Percentiles rank a stretch among this genome's conserved stretches.
phyloP scores from a whole-genome alignment of 176 grass and related monocot genomes.

The Musa schizocarpa region DNA sequence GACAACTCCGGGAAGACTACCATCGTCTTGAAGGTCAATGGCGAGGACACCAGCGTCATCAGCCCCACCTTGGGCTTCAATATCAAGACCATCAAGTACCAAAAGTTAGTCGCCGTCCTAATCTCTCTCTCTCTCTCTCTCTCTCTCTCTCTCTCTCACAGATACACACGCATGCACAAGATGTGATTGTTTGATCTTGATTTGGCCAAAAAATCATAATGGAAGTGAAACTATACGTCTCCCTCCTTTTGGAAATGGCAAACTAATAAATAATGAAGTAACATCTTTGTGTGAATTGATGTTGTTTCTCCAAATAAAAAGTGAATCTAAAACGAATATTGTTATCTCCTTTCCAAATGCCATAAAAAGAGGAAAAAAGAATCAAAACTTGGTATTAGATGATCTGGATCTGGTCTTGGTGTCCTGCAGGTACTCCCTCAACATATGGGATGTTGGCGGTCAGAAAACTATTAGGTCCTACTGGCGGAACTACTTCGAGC shows the following conservation, averaged over 20 bases:
- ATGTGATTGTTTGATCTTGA: background rate
- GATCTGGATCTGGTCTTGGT: background rate
- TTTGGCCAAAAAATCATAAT: background rate
- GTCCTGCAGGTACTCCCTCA: constrained; percentile 53
- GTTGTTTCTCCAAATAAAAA: no score
- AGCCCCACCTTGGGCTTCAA: constrained; percentile 93
- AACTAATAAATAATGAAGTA: no score
- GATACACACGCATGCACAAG: background rate
- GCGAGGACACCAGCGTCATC: constrained; percentile 81
- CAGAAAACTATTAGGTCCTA: constrained; percentile 90
- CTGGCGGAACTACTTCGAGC: constrained; percentile 97
- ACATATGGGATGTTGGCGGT: constrained; percentile 88
- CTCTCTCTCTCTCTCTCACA: background rate
- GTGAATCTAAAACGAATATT: no score
- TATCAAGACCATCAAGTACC: constrained; percentile 91
- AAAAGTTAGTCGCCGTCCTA: constrained; percentile 33
- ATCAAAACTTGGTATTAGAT: background rate
- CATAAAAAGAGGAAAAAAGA: background rate
- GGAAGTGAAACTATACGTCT: no score
- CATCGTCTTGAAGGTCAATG: constrained; percentile 83
- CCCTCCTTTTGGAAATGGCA: no score
- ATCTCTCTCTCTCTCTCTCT: background rate
- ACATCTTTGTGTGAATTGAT: no score
- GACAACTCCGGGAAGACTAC: constrained; percentile 90
- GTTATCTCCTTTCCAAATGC: no score